A percentile compares a stretch with the other conserved stretches of the same genome.
phyloP scores from a whole-genome alignment of 805 yeast genomes.

The Sungouiella blattae region DNA sequence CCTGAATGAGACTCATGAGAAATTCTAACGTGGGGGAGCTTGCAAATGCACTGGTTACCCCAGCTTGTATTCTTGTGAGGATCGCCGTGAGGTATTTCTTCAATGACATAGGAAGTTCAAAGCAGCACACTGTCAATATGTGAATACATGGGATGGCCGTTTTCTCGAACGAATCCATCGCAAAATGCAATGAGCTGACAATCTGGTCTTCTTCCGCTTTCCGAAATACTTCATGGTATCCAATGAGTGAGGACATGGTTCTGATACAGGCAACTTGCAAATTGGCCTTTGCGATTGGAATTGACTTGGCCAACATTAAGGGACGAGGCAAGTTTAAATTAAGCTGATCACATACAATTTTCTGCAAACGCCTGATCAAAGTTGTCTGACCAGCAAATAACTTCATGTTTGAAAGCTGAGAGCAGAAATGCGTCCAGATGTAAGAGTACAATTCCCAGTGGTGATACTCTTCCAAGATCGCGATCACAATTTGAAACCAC shows the following conservation, averaged over 20 bases:
- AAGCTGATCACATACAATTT: slow-evolving; percentile 57
- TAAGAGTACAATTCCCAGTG: slow-evolving; percentile 73
- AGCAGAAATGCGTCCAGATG: slow-evolving; percentile 63
- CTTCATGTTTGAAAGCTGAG: slow-evolving; percentile 59
- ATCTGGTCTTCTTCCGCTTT: slow-evolving; percentile 62
- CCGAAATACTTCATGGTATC: slow-evolving; percentile 52
- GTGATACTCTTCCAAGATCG: slow-evolving; percentile 48
- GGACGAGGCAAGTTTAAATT: slow-evolving; percentile 43
- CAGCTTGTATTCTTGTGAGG: slow-evolving; percentile 68
- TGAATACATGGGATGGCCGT: slow-evolving; percentile 78
- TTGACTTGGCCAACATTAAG: slow-evolving; percentile 14
- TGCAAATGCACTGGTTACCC: slow-evolving; percentile 66
- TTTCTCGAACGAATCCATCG: slow-evolving; percentile 71
- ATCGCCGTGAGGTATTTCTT: slow-evolving; percentile 67
- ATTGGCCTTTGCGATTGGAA: slow-evolving; percentile 56
- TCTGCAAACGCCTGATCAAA: slow-evolving; percentile 39
- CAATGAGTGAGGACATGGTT: slow-evolving; percentile 58
- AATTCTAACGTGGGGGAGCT: slow-evolving; percentile 76
- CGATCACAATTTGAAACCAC: slow-evolving; percentile 51
- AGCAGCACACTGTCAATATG: slow-evolving; percentile 71
- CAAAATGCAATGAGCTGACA: slow-evolving; percentile 55
- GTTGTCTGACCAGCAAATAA: slow-evolving; percentile 45
- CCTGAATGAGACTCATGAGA: slow-evolving; percentile 58
- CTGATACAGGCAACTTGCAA: slow-evolving; percentile 64
- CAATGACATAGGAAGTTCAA: slow-evolving; percentile 71